These are phyloP conservation scores for Umbelopsis vinacea DNA, from an alignment of 192 early-diverging fungal species.

Conservation along the genomic window DNA sequence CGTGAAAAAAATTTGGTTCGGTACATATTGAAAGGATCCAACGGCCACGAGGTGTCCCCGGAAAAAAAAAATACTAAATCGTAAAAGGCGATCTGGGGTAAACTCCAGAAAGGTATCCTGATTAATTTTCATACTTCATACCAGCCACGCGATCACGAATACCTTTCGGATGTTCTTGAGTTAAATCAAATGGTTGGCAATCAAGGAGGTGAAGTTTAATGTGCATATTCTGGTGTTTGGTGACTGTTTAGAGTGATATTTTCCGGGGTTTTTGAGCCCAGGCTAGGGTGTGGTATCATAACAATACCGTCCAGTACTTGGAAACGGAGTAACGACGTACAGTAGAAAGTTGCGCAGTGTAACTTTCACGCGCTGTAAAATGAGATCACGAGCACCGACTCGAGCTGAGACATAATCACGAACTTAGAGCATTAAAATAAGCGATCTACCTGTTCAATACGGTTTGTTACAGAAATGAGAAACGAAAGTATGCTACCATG, in stretches of 20 bases:
- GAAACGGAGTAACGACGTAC: conserved; percentile 5
- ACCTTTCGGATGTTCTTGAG: too few species aligned
- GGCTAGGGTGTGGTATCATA: too few species aligned
- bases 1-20: not conserved
- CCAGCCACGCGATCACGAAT: too few species aligned
- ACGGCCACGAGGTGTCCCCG: not conserved
- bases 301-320: not conserved
- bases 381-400: not conserved
- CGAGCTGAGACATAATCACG: not conserved
- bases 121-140: too few species aligned
- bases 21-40: not conserved
- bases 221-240: too few species aligned
- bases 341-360: not conserved
- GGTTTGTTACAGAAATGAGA: too few species aligned
- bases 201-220: too few species aligned
- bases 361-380: not conserved
- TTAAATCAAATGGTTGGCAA: too few species aligned
- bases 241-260: too few species aligned
- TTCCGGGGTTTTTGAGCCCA: too few species aligned
- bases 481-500: too few species aligned
- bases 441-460: too few species aligned
- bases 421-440: not conserved
- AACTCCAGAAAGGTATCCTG: not conserved
- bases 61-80: not conserved
- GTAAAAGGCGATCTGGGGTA: not conserved